Conservation (phyloP, 2,329 filamentous ascomycete genomes). For the Aureobasidium sp. region DNA sequence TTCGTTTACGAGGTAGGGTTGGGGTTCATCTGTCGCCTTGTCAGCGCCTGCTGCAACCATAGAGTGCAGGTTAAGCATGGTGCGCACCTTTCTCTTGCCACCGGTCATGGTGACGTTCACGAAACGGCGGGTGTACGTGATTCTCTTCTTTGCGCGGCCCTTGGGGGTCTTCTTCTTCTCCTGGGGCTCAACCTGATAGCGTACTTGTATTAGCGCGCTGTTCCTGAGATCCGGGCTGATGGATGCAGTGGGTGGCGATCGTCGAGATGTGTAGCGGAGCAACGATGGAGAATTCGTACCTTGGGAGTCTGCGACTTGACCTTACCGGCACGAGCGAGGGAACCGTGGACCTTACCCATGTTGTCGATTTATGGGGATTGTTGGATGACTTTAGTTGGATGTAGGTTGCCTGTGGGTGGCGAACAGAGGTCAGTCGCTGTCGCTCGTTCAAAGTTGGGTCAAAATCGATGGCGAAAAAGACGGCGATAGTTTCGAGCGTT, state of each 20-base stretch:
- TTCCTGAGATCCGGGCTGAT: background rate
- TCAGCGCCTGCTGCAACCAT: slow-evolving; percentile 29
- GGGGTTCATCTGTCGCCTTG: slow-evolving; percentile 65
- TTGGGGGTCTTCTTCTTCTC: slow-evolving; percentile 97
- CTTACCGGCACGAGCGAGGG: slow-evolving; percentile 92
- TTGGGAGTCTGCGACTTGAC: slow-evolving; percentile 95
- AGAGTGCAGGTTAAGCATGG: slow-evolving; percentile 24
- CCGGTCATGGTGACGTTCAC: slow-evolving; percentile 96
- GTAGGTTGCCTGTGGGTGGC: slow-evolving; percentile 15
- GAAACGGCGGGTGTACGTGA: slow-evolving; percentile 94
- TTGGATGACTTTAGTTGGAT: slow-evolving; percentile 9
- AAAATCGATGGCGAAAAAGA: slow-evolving; percentile 1
- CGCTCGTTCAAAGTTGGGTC: background rate
- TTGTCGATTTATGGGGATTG: slow-evolving; percentile 41
- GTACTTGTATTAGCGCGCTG: slow-evolving; percentile 23
- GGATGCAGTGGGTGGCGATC: slow-evolving; percentile 23
- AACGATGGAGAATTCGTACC: slow-evolving; percentile 48
- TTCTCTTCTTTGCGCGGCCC: slow-evolving; percentile 95
- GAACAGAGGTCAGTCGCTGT: slow-evolving; percentile 16
- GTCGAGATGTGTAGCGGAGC: slow-evolving; percentile 20
- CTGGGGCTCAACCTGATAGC: slow-evolving; percentile 67
- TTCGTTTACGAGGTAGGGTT: slow-evolving; percentile 62
- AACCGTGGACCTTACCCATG: slow-evolving; percentile 93
- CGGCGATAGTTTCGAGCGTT: background rate
- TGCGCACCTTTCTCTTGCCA: slow-evolving; percentile 91